Evolutionary conservation across 129 eudicot genomes (phyloP).

Genomic region (Oenanthe sinensis): DNA sequence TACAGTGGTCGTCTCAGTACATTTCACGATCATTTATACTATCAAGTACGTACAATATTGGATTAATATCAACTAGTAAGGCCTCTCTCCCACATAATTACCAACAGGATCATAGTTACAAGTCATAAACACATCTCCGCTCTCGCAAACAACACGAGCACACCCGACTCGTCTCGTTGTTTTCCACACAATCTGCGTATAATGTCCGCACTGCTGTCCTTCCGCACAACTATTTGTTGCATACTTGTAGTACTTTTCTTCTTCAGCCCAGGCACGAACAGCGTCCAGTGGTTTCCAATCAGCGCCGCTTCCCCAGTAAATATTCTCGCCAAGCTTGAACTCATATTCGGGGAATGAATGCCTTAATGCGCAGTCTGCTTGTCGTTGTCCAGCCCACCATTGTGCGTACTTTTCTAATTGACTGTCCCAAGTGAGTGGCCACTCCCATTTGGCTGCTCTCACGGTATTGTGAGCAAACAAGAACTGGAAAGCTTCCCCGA

Average conservation of each 20-base stretch:
- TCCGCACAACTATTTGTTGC: conserved; percentile 36
- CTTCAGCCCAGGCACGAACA: conserved; percentile 63
- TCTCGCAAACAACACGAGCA: conserved; percentile 68
- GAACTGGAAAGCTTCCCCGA: conserved; percentile 52
- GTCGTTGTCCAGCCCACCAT: conserved; percentile 76
- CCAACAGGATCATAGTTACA: conserved; percentile 54
- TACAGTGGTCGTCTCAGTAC: neutral
- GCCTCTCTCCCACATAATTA: conserved; percentile 47
- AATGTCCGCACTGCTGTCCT: conserved; percentile 74
- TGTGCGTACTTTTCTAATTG: conserved; percentile 48
- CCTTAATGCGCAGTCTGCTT: conserved; percentile 39
- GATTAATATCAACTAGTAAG: conserved; percentile 27
- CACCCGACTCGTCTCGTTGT: conserved; percentile 62
- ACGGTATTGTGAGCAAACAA: conserved; percentile 55
- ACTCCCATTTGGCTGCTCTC: conserved; percentile 63
- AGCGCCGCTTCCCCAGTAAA: conserved; percentile 74
- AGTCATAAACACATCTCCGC: conserved; percentile 83
- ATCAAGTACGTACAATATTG: too few species aligned
- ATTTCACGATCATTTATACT: neutral
- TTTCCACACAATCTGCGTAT: conserved; percentile 84
- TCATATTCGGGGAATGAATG: conserved; percentile 72
- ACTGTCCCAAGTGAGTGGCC: conserved; percentile 58
- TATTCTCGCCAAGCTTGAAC: conserved; percentile 70
- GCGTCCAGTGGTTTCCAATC: conserved; percentile 65
- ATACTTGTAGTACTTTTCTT: conserved; percentile 51